These are phyloP conservation scores for Flaveria brownii DNA, from an alignment of 129 eudicot genomes.

Conservation along the genomic window DNA sequence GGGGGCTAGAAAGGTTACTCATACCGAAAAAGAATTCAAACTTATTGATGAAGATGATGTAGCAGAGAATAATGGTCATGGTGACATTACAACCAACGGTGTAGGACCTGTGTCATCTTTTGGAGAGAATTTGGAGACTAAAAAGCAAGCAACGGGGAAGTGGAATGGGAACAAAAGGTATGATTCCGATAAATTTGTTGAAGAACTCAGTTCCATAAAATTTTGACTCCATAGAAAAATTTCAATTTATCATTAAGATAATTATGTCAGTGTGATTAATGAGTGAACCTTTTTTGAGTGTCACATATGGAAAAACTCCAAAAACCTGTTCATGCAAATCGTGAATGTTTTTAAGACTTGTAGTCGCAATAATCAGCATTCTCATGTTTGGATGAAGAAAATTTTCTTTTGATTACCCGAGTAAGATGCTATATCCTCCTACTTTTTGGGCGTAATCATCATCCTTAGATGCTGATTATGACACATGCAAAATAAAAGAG, in stretches of 20 bases:
- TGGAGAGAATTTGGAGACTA: not conserved
- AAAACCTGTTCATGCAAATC: conserved; percentile 4
- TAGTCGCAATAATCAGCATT: not conserved
- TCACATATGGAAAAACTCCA: not conserved
- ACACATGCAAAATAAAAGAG: not conserved
- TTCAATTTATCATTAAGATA: conserved; percentile 8
- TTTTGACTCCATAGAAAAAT: not conserved
- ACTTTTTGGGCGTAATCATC: not conserved
- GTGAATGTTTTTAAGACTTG: not conserved
- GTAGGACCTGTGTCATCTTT: not conserved
- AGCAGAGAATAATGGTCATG: conserved; percentile 25
- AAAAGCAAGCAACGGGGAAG: not conserved
- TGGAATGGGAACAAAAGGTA: conserved; percentile 16
- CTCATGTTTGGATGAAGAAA: not conserved
- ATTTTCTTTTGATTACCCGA: not conserved
- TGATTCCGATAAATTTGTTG: not conserved
- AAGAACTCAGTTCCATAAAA: not conserved
- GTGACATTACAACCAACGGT: conserved; percentile 11
- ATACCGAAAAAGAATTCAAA: conserved; percentile 24
- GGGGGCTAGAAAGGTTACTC: conserved; percentile 38
- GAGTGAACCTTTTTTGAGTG: not conserved
- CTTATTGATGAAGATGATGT: conserved; percentile 38
- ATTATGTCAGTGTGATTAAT: not conserved
- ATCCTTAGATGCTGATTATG: not conserved
- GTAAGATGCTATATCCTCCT: not conserved